Evolutionary conservation across 495 filamentous ascomycete genomes (phyloP), one percentile per base, ranked within the genome.

Genomic region (Margaritispora aquatica): DNA sequence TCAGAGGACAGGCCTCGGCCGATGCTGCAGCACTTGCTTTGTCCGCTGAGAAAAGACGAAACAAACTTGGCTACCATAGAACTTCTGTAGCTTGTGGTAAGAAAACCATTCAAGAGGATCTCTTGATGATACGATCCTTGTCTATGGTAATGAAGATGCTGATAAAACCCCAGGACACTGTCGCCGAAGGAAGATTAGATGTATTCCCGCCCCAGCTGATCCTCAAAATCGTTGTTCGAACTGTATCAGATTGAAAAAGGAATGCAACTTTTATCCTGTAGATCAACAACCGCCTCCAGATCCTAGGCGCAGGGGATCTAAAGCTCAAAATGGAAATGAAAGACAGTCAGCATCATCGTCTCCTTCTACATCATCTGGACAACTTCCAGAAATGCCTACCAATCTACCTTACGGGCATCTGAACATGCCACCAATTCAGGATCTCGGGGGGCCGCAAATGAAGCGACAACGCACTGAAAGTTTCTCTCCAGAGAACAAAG

Each of bases 11-110:
- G 38, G 71, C 75, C 61, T 65, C 73, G 58, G 60, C 71, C 54
- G 65, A 74, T 63, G 62, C 70, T 51, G 47, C 68, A 51, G 64
- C 57, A 29, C 44, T 72, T 48, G 64, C 74, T 67, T 74, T 71
- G 61, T 75, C 84, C 34, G 79, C 76, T 44, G 92, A 96, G 67
- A 96, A 94, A 75, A 88, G 89, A 71, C 87, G 94, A 65, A 98
- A 97, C 71, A 97, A 96, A 74, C 79, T 98, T 54, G 94, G 94
- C 27, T 98, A 98, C 72, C 93, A 97, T 78, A 86, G 94, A 58
- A 97, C 92, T 34, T 96, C 94, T 57, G 90, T 97, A 70, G 94
- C 94, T 64, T 98, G 94, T 80, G 88, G 94, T 98, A 81, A 85
- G 92, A 85, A 58, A 4, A 31, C 23, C 44, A 20, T 52, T 44